A percentile compares a stretch with the other conserved stretches of the same genome.
phyloP scores from a whole-genome alignment of 2,329 filamentous ascomycete species.

The Xylariaceae sp. region DNA sequence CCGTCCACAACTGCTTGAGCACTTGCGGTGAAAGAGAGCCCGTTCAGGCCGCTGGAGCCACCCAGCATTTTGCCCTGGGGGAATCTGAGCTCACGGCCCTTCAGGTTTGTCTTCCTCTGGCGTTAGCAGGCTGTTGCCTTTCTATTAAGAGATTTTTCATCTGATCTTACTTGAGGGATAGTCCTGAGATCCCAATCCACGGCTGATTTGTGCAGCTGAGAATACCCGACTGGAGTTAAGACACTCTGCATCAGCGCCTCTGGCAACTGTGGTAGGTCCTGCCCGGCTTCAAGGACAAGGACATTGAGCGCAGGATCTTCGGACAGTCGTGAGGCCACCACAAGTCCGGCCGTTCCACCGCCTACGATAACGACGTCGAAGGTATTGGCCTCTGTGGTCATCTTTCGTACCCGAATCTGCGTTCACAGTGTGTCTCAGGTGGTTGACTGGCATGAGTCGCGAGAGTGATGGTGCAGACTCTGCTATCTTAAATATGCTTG shows the following conservation, averaged over 20 bases:
- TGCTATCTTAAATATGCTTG: no score
- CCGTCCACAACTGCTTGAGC: slow-evolving; percentile 19
- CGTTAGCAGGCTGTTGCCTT: no score
- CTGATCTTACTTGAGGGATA: slow-evolving; percentile 15
- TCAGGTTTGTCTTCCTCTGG: no score
- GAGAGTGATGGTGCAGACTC: no score
- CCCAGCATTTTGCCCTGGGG: slow-evolving; percentile 22
- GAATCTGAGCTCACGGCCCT: slow-evolving; percentile 9
- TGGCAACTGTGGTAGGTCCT: slow-evolving; percentile 2
- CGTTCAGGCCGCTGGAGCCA: slow-evolving; percentile 26
- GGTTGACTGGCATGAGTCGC: no score
- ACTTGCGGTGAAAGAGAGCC: slow-evolving; percentile 22
- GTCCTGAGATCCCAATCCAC: slow-evolving; percentile 15
- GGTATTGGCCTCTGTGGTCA: no score
- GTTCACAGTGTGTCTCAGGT: no score
- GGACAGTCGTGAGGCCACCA: slow-evolving; percentile 5
- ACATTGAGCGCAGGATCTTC: neutral
- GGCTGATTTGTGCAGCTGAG: slow-evolving; percentile 9
- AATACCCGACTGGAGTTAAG: no score
- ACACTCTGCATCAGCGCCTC: no score
- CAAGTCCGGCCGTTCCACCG: slow-evolving; percentile 10
- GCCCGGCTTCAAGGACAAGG: slow-evolving; percentile 6
- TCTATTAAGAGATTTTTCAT: no score
- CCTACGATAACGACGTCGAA: slow-evolving; percentile 11
- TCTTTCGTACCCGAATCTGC: no score